Base-by-base conservation (phyloP, 495 filamentous ascomycete genomes). In the Tuber calosporum region DNA sequence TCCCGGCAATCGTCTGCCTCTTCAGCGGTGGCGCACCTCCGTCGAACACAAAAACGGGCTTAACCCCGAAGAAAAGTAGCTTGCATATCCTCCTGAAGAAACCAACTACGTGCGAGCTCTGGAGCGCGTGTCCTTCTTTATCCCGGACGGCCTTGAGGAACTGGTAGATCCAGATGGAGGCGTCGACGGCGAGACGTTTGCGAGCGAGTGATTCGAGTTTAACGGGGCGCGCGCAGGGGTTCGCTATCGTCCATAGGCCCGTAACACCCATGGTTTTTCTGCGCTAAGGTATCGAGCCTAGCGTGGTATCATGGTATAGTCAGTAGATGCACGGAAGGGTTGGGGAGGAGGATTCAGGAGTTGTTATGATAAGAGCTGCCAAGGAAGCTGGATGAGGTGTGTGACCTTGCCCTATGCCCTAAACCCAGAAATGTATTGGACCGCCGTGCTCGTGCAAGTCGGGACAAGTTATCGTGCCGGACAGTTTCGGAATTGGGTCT, bases 121-220 rank as follows among this genome's bases (percentile, higher is more conserved):
- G 92, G 39, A 99, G 87, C 1, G 95, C 96, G 80, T 99, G 97
- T 53, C 95, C 95, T 84, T 99, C 95, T 80, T 97, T 96, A 83
- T 99, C 95, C 79, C 95, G 93, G 2, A 99, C 96, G 26, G 95
- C 95, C 84, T 99, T 99, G 75, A 99, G 87, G 81, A 99, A 99
- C 82, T 99, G 95, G 84, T 99, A 99, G 73, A 99, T 97, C 95
- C 95, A 99, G 80, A 98, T 99, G 4, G 93, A 97, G 70, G 96
- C 95, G 83, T 99, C 95, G 82, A 99, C 92, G 40, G 95, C 95
- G 73, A 99, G 89, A 36, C 95, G 92, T 82, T 96, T 97, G 74
- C 90, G 90, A 82, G 97, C 97, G 69, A 99, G 90, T 1, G 95
- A 96, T 81, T 96, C 93, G 78, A 99, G 91, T 83, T 96, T 96